Conservation (phyloP, 2,329 filamentous ascomycete species). For the Pleomassaria siparia region DNA sequence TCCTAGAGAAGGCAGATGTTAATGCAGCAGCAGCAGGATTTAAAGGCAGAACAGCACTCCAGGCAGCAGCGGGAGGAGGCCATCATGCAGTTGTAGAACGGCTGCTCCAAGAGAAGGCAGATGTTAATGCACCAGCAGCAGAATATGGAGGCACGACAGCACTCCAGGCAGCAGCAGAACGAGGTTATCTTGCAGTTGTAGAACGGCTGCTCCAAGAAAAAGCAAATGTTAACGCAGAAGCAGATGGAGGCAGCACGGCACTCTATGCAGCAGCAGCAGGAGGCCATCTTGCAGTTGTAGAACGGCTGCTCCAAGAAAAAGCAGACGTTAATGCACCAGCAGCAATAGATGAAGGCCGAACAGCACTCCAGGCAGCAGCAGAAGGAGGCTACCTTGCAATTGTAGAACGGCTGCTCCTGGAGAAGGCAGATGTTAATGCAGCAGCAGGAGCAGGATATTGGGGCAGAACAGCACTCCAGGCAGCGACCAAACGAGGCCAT, state of each 20-base stretch:
- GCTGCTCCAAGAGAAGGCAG: too few species aligned
- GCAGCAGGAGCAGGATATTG: not conserved
- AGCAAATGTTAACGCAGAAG: not conserved
- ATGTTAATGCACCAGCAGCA: not conserved
- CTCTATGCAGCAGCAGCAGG: not conserved
- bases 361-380: not conserved
- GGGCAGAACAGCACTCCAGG: not conserved
- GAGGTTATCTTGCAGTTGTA: too few species aligned
- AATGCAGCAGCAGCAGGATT: not conserved
- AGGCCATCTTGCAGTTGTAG: conserved; percentile 2
- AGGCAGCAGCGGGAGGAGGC: too few species aligned
- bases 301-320: conserved; percentile 6
- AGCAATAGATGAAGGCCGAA: not conserved
- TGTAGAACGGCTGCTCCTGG: conserved; percentile 4
- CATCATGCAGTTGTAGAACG: too few species aligned
- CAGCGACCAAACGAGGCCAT: not conserved
- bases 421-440: conserved; percentile 7
- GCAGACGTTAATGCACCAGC: conserved; percentile 5
- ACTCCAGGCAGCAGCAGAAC: not conserved
- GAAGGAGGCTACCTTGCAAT: not conserved
- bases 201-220: too few species aligned
- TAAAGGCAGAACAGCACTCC: not conserved
- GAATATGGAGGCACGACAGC: too few species aligned
- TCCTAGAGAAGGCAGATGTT: too few species aligned
- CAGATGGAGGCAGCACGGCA: not conserved